Evolutionary conservation across 352 stramenopile species (phyloP).

Genomic region (Globisporangium uncinulatum): DNA sequence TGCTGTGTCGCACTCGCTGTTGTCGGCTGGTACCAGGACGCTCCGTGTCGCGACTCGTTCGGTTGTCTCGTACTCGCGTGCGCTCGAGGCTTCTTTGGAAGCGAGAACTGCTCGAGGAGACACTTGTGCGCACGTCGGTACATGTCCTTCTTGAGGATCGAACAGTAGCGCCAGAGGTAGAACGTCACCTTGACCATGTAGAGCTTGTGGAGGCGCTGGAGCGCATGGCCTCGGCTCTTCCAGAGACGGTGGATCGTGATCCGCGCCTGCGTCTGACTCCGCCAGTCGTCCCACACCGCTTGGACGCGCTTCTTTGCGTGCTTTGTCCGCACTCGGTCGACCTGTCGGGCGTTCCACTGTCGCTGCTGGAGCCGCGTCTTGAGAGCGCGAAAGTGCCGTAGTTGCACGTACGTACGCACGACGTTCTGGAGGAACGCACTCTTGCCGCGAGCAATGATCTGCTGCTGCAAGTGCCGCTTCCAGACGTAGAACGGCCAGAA

Average conservation of each 20-base stretch:
- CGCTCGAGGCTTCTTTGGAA: constrained; percentile 4
- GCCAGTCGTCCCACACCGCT: constrained; percentile 35
- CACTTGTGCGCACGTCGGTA: constrained; percentile 29
- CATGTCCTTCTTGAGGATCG: constrained; percentile 52
- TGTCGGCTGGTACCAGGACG: constrained; percentile 6
- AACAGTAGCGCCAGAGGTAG: constrained; percentile 50
- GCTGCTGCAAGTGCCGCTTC: constrained; percentile 67
- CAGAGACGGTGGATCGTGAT: constrained; percentile 34
- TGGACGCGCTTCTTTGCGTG: constrained; percentile 12
- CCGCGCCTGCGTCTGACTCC: constrained; percentile 8
- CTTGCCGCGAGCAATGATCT: constrained; percentile 61
- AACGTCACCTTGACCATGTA: constrained; percentile 58
- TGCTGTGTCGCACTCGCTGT: not conserved
- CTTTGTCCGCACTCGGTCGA: constrained; percentile 21
- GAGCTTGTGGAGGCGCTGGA: constrained; percentile 51
- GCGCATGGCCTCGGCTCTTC: constrained; percentile 37
- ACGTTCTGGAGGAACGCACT: constrained; percentile 45
- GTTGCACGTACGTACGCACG: constrained; percentile 47
- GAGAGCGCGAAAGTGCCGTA: constrained; percentile 49
- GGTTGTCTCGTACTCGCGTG: constrained; percentile 2
- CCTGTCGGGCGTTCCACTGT: constrained; percentile 27
- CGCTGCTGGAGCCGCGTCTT: constrained; percentile 24
- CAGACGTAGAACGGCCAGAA: constrained; percentile 84
- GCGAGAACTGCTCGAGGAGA: constrained; percentile 23
- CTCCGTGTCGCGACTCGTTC: not conserved